phyloP scores from a whole-genome alignment of 2,329 filamentous ascomycete genomes.

The Pseudocercospora eumusae region DNA sequence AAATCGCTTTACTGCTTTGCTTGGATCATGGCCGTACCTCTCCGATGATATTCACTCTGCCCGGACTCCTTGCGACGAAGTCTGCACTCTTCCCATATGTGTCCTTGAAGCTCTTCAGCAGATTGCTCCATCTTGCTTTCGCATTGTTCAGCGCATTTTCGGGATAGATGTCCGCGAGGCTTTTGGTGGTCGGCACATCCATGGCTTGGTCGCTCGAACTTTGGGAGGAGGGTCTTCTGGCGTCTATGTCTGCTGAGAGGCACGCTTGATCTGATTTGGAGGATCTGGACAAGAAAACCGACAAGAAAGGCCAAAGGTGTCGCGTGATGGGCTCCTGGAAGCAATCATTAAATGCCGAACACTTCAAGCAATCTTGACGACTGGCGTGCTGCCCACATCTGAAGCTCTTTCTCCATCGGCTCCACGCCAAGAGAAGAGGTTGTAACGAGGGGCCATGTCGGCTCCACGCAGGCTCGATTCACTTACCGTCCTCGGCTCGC shows the following conservation, averaged over 20 bases:
- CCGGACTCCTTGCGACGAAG: constrained; percentile 87
- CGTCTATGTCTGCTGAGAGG: not conserved
- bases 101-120: constrained; percentile 70
- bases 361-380: not conserved
- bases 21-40: constrained; percentile 54
- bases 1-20: not conserved
- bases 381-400: constrained; percentile 1
- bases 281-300: not conserved
- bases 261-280: not conserved
- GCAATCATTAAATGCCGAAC: constrained; percentile 1
- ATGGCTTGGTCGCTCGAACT: not conserved
- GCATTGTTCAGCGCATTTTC: constrained; percentile 68
- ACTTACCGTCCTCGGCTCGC: not conserved
- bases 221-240: not conserved
- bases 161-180: constrained; percentile 81
- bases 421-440: not conserved
- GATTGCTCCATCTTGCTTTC: constrained; percentile 70
- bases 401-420: constrained; percentile 10
- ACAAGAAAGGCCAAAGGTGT: not conserved
- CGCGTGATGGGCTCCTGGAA: not conserved
- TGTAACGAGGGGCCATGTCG: not conserved
- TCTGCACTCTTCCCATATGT: constrained; percentile 70
- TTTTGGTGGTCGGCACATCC: constrained; percentile 70
- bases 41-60: constrained; percentile 96
- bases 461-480: constrained; percentile 6